phyloP scores from a whole-genome alignment of 139 green algal genomes.

The Coelastrella sp. region DNA sequence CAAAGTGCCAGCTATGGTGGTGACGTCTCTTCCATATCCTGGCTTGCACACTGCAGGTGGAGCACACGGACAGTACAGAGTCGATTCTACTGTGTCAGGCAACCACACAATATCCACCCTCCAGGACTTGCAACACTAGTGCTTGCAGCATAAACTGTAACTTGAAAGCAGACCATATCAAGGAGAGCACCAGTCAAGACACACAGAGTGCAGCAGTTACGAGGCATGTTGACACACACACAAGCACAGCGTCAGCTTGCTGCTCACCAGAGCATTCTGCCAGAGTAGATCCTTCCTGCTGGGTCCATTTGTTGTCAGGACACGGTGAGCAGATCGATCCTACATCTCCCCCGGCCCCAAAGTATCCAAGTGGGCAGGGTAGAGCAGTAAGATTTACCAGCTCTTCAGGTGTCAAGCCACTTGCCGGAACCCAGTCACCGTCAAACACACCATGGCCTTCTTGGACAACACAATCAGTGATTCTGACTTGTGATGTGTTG shows the following conservation, averaged over 20 bases:
- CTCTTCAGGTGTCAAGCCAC: neutral
- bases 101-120: too few species aligned
- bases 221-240: too few species aligned
- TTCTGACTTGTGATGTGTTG: neutral
- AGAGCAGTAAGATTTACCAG: neutral
- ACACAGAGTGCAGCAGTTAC: too few species aligned
- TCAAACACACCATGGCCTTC: neutral
- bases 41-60: neutral
- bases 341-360: neutral
- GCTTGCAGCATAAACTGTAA: too few species aligned
- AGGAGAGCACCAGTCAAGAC: too few species aligned
- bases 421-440: too few species aligned
- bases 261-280: neutral
- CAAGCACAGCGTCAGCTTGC: neutral
- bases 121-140: too few species aligned
- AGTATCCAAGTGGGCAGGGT: slow-evolving; percentile 9
- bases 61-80: too few species aligned
- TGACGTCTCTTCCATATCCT: neutral
- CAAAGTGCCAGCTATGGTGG: neutral
- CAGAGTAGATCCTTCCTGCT: neutral
- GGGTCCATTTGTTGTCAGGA: neutral
- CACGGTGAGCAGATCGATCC: neutral
- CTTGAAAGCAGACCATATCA: too few species aligned
- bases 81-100: too few species aligned
- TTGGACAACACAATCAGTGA: neutral